These are phyloP conservation scores for Hericium rajendrae DNA, from an alignment of 768 basidiomycete genomes.

Conservation along the genomic window DNA sequence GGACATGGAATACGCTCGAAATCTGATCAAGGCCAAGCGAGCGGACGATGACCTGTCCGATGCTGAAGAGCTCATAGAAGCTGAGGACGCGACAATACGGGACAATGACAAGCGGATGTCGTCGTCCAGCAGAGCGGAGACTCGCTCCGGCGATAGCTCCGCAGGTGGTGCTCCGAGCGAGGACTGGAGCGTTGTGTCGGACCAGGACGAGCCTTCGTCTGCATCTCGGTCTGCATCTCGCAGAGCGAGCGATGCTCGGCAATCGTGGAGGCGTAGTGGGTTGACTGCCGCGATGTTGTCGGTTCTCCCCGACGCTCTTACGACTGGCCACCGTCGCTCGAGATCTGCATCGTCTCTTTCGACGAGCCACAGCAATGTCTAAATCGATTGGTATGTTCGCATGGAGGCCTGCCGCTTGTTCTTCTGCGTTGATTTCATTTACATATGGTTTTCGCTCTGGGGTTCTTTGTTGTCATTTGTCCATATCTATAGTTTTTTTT, in stretches of 20 bases:
- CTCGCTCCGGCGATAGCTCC: conserved; percentile 17
- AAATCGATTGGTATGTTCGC: neutral
- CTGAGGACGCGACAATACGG: conserved; percentile 28
- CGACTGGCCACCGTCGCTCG: conserved; percentile 9
- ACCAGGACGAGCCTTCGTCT: conserved; percentile 52
- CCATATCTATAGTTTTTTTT: neutral
- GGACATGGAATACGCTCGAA: conserved; percentile 89
- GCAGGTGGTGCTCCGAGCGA: conserved; percentile 54
- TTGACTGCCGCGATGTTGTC: conserved; percentile 14
- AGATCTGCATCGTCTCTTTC: conserved; percentile 8
- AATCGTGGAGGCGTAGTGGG: conserved; percentile 36
- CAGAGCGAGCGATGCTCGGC: neutral
- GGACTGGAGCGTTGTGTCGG: conserved; percentile 85
- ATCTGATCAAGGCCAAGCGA: conserved; percentile 58
- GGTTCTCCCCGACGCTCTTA: conserved; percentile 14
- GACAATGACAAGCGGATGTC: conserved; percentile 18
- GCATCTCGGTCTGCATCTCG: conserved; percentile 37
- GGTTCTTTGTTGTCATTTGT: neutral
- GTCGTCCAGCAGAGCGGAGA: conserved; percentile 11
- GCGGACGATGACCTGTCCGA: conserved; percentile 9
- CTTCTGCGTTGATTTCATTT: neutral
- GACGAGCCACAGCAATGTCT: neutral
- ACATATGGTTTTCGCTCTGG: neutral
- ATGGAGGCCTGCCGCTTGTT: neutral
- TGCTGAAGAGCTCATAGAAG: conserved; percentile 17